phyloP scores from a whole-genome alignment of 2,329 filamentous ascomycete genomes.

The Microcyclosporella mali region DNA sequence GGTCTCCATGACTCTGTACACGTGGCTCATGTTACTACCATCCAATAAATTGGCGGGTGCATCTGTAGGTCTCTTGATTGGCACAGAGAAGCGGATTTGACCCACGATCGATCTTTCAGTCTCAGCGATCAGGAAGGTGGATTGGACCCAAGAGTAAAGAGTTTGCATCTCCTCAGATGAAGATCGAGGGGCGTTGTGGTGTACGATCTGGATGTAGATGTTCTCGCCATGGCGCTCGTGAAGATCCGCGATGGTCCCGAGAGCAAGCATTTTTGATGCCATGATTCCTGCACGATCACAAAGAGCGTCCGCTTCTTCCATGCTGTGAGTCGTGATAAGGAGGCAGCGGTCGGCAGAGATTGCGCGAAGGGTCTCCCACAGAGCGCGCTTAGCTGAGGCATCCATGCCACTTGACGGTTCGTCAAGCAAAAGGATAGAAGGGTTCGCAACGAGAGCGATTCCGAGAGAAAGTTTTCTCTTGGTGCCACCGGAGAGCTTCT shows the following conservation, averaged over 20 bases:
- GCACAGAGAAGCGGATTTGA: slow-evolving; percentile 71
- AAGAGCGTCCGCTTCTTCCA: slow-evolving; percentile 87
- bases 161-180: slow-evolving; percentile 57
- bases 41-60: slow-evolving; percentile 5
- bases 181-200: slow-evolving; percentile 65
- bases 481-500: slow-evolving; percentile 76
- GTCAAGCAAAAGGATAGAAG: slow-evolving; percentile 74
- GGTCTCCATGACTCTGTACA: slow-evolving; percentile 67
- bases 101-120: slow-evolving; percentile 70
- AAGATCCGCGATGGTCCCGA: slow-evolving; percentile 66
- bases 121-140: slow-evolving; percentile 55
- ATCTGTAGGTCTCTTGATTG: slow-evolving; percentile 13
- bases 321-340: slow-evolving; percentile 85
- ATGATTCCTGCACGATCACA: slow-evolving; percentile 77
- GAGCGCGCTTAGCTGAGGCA: slow-evolving; percentile 76
- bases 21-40: slow-evolving; percentile 17
- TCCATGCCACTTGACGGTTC: slow-evolving; percentile 83
- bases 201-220: slow-evolving; percentile 68
- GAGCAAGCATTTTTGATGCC: slow-evolving; percentile 68
- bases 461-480: slow-evolving; percentile 80
- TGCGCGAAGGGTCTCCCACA: slow-evolving; percentile 75
- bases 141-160: slow-evolving; percentile 59
- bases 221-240: slow-evolving; percentile 63
- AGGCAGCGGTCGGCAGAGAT: slow-evolving; percentile 69
- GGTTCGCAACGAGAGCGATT: slow-evolving; percentile 86